These are phyloP conservation scores for Aureobasidium pullulans DNA, from an alignment of 2,329 filamentous ascomycete species.

Conservation along the genomic window DNA sequence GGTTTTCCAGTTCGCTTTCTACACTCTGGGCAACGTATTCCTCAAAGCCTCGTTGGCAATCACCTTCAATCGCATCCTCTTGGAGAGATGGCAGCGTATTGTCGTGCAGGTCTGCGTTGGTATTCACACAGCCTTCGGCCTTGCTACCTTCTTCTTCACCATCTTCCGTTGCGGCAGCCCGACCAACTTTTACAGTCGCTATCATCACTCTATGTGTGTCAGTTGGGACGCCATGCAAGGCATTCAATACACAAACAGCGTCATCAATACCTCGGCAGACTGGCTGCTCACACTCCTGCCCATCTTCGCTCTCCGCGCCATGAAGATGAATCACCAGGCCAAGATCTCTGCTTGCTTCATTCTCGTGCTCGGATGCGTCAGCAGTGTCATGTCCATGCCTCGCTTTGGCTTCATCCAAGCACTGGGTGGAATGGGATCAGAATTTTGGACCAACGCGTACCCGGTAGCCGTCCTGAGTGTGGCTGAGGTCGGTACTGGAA, in stretches of 20 bases:
- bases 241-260: constrained; percentile 10
- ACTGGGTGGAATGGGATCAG: not conserved
- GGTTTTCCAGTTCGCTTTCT: constrained; percentile 30
- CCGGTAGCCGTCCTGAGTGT: constrained; percentile 21
- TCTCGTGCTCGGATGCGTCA: not conserved
- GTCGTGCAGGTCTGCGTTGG: constrained; percentile 22
- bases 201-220: not conserved
- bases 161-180: constrained; percentile 10
- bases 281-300: constrained; percentile 5
- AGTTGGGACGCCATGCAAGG: constrained; percentile 15
- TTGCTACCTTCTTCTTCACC: constrained; percentile 25
- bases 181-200: not conserved
- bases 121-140: constrained; percentile 25
- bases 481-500: constrained; percentile 27
- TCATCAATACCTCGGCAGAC: not conserved
- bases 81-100: constrained; percentile 31
- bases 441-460: constrained; percentile 18
- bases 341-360: constrained; percentile 8
- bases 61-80: constrained; percentile 38
- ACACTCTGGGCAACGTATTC: constrained; percentile 33
- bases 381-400: constrained; percentile 8
- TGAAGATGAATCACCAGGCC: not conserved
- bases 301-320: constrained; percentile 3
- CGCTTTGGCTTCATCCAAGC: not conserved
- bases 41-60: constrained; percentile 39